Percentiles rank a stretch among this genome's conserved stretches.
These are phyloP conservation scores for Aspergillus hancockii DNA, from an alignment of 495 filamentous ascomycete genomes.

Conservation along the genomic window DNA sequence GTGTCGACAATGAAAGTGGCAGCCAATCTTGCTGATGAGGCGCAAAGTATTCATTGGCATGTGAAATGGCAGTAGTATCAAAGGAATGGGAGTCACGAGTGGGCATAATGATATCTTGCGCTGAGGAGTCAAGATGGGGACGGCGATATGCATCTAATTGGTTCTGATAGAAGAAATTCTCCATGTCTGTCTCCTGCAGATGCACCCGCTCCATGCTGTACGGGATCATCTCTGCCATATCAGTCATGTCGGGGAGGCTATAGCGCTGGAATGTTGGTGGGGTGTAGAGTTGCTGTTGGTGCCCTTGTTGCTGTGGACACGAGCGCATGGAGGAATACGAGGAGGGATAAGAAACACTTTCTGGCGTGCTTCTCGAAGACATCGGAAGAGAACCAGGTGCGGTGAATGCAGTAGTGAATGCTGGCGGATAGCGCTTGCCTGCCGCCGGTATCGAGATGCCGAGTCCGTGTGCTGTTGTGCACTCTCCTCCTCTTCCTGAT, in stretches of 20 bases:
- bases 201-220: constrained; percentile 7
- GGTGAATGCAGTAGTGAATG: background rate
- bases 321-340: background rate
- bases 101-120: too few species aligned
- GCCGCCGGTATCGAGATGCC: background rate
- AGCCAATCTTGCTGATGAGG: background rate
- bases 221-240: constrained; percentile 1
- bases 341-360: background rate
- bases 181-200: background rate
- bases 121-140: too few species aligned
- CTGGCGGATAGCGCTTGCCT: too few species aligned
- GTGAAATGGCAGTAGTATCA: too few species aligned
- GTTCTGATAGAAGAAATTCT: background rate
- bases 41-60: too few species aligned
- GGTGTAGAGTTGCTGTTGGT: background rate
- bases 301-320: background rate
- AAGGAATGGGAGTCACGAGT: too few species aligned
- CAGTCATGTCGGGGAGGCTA: constrained; percentile 3
- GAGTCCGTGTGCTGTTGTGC: background rate
- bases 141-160: too few species aligned
- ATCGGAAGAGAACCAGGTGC: background rate
- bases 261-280: constrained; percentile 4
- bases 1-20: background rate
- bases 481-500: background rate
- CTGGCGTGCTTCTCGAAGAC: background rate